Evolutionary conservation across 2,329 filamentous ascomycete species (phyloP).

Genomic region (Cladosporium cucumerinum): DNA sequence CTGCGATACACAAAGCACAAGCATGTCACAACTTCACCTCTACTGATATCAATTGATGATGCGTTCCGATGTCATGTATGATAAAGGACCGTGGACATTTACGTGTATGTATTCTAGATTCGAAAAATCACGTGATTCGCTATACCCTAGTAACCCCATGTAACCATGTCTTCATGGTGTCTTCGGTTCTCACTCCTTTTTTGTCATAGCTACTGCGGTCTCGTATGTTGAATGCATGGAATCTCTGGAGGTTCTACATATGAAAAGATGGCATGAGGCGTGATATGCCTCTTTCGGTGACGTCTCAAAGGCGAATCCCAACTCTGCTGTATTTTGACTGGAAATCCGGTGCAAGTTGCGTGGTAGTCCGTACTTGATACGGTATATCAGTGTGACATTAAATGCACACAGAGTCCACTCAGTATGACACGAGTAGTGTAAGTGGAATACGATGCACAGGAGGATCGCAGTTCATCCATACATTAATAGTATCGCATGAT

Average conservation of each 20-base stretch:
- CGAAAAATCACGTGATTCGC: neutral
- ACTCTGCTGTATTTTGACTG: too few species aligned
- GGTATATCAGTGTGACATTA: too few species aligned
- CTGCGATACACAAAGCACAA: neutral
- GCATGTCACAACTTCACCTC: neutral
- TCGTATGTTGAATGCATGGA: neutral
- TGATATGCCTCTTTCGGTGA: neutral
- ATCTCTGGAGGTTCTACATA: neutral
- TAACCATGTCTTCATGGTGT: neutral
- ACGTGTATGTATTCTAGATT: neutral
- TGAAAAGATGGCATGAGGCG: fast-evolving
- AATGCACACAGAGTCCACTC: too few species aligned
- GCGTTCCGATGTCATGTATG: neutral
- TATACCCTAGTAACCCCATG: neutral
- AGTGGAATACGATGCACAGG: neutral
- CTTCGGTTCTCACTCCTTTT: neutral
- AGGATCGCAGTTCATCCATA: neutral
- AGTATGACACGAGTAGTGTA: neutral
- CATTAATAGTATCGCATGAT: neutral
- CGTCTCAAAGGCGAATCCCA: too few species aligned
- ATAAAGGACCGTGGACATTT: neutral
- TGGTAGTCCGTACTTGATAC: too few species aligned
- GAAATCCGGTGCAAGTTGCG: too few species aligned
- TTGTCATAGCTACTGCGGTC: neutral
- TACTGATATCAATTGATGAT: neutral